A percentile compares a stretch with the other conserved stretches of the same genome.
Evolutionary conservation across 1,284 basidiomycete genomes (phyloP).

Genomic region (Hemileia vastatrix): DNA sequence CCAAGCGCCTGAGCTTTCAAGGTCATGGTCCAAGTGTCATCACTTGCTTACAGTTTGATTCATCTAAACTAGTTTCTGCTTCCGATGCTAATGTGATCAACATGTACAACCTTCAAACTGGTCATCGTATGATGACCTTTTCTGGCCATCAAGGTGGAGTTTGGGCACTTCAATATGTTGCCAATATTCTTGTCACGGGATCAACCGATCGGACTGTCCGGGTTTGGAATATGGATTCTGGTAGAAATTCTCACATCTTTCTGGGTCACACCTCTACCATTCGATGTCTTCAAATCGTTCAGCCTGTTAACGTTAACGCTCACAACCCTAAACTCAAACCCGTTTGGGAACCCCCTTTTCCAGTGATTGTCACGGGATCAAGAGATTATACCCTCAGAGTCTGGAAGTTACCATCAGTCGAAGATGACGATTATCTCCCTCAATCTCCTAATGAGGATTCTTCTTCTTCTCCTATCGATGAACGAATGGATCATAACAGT

Average conservation of each 20-base stretch:
- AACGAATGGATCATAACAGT: too few relatives aligned
- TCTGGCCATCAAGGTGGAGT: slow-evolving; percentile 89
- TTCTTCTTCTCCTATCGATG: slow-evolving; percentile 20
- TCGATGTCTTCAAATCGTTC: slow-evolving; percentile 76
- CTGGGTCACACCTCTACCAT: slow-evolving; percentile 90
- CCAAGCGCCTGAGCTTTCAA: slow-evolving; percentile 62
- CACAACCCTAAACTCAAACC: slow-evolving; percentile 46
- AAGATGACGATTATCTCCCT: slow-evolving; percentile 53
- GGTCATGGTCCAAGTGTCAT: slow-evolving; percentile 82
- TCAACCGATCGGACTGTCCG: slow-evolving; percentile 88
- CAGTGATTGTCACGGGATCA: slow-evolving; percentile 85
- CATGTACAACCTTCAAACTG: slow-evolving; percentile 72
- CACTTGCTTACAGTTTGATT: slow-evolving; percentile 85
- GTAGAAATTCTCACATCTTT: slow-evolving; percentile 76
- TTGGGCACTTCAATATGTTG: slow-evolving; percentile 70
- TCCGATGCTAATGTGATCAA: slow-evolving; percentile 73
- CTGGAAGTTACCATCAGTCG: slow-evolving; percentile 71
- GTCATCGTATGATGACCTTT: slow-evolving; percentile 61
- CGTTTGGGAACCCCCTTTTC: slow-evolving; percentile 48
- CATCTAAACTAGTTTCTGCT: slow-evolving; percentile 83
- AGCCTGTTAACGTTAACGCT: slow-evolving; percentile 56
- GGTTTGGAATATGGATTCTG: slow-evolving; percentile 75
- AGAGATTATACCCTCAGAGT: slow-evolving; percentile 79
- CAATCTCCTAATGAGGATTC: slow-evolving; percentile 24
- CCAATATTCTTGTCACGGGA: slow-evolving; percentile 76